Evolutionary conservation across 2,329 filamentous ascomycete genomes (phyloP), one percentile per base, ranked within the genome.

Genomic region (Leptoxyphium fumago): DNA sequence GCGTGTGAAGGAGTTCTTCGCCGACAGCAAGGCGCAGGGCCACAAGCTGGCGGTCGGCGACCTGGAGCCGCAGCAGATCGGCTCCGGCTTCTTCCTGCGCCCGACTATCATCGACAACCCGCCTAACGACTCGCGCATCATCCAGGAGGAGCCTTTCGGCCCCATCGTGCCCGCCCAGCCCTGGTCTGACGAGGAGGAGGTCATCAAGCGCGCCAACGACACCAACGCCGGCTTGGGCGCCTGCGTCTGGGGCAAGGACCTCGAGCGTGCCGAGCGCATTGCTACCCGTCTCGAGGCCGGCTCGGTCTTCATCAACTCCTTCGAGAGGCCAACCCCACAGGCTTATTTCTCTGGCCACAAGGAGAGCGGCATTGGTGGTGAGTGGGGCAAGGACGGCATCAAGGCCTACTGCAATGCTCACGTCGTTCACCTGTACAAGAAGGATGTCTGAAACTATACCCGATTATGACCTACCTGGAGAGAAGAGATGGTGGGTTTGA

Each of bases 331-430:
- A 0, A 67, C 63, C 3, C 65, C 69, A 0, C 60, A 65, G 50
- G 69, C 68, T 4, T 58, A 64, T 51, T 88, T 88, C 52, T 80
- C 82, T 43, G 85, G 86, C 0, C 85, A 74, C 71, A 87, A 87
- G 66, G 74, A 84, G 64, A 77, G 70, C 21, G 84, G 85, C 48
- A 82, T 87, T 45, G 84, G 84, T 39, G 77, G 82, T 45, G 85
- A 93, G 62, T 69, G 65, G 66, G 65, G 65, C 7, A 58, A 57
- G 26, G 55, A 61, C 29, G 67, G 68, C 41, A 53, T 69, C 44
- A 60, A 70, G 47, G 61, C 66, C 5, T 70, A 67, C 54, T 66
- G 63, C 59, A 71, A 70, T 50, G 60, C 66, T 13, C 67, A 66
- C 42, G 66, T 67, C 21, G 61, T 69, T 29, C 66, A 70, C 52